Evolutionary conservation across 305 asterid genomes (phyloP).

Genomic region (Rubia tinctorum): DNA sequence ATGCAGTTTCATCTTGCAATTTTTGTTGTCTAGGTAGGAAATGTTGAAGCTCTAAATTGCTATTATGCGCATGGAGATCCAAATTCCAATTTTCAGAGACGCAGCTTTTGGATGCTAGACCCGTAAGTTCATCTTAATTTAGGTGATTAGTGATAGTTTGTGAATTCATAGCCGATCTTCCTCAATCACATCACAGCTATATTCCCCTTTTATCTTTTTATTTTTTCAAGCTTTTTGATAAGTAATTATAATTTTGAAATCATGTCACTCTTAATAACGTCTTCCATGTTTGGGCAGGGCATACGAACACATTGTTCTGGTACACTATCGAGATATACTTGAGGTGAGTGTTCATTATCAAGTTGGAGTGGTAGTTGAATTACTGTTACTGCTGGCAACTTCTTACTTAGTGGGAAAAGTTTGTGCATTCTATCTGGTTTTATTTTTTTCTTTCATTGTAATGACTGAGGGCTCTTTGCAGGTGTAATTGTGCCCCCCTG

Average conservation of each 20-base stretch:
- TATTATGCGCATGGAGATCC: constrained; percentile 95
- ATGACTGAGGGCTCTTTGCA: too few species aligned
- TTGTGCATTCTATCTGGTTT: neutral
- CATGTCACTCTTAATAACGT: constrained; percentile 4
- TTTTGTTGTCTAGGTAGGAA: constrained; percentile 73
- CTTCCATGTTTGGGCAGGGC: constrained; percentile 52
- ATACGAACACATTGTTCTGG: constrained; percentile 91
- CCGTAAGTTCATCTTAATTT: constrained; percentile 54
- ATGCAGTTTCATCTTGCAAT: constrained; percentile 25
- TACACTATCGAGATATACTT: constrained; percentile 88
- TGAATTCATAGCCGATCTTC: neutral
- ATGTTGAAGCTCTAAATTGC: constrained; percentile 85
- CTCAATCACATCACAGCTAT: neutral
- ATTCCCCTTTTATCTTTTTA: neutral
- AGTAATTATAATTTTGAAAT: neutral
- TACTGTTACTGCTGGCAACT: neutral
- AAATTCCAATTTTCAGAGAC: constrained; percentile 84
- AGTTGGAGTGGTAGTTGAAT: constrained; percentile 1
- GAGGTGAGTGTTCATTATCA: constrained; percentile 51
- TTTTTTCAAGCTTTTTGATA: neutral
- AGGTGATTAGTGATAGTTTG: neutral
- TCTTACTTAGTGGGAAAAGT: too few species aligned
- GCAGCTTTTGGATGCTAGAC: constrained; percentile 97
- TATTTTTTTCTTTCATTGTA: neutral
- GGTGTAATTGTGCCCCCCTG: neutral